Evolutionary conservation across 768 basidiomycete genomes (phyloP).

Genomic region (Suillus luteus): DNA sequence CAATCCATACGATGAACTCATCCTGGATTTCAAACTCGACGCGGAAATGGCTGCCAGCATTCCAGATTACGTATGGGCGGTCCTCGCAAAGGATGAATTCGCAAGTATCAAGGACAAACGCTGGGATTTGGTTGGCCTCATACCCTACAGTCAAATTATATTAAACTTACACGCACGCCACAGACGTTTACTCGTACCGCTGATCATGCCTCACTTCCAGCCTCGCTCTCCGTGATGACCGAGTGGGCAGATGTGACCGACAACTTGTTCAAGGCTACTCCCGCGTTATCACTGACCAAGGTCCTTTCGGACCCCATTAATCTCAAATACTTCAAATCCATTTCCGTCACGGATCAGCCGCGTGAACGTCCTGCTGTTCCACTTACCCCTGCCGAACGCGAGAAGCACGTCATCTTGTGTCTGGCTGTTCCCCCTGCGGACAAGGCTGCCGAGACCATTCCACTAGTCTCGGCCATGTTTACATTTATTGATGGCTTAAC

Average conservation of each 20-base stretch:
- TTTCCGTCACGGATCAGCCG: constrained; percentile 90
- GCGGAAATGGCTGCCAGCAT: constrained; percentile 39
- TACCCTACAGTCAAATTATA: constrained; percentile 9
- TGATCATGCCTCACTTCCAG: constrained; percentile 63
- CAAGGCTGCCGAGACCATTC: constrained; percentile 49
- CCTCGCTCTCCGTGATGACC: constrained; percentile 73
- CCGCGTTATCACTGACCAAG: constrained; percentile 51
- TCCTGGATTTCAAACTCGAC: constrained; percentile 78
- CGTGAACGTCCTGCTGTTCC: constrained; percentile 62
- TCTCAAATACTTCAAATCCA: constrained; percentile 79
- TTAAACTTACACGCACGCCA: background rate
- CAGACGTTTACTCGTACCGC: constrained; percentile 84
- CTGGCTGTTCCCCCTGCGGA: constrained; percentile 55
- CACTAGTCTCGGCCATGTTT: constrained; percentile 70
- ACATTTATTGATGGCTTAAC: constrained; percentile 70
- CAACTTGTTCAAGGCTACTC: constrained; percentile 59
- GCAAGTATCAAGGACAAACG: constrained; percentile 64
- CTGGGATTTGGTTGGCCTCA: constrained; percentile 82
- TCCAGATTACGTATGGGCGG: constrained; percentile 78
- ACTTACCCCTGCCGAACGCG: constrained; percentile 49
- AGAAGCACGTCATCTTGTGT: constrained; percentile 77
- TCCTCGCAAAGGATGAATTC: constrained; percentile 81
- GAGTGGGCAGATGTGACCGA: constrained; percentile 90
- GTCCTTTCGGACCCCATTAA: constrained; percentile 66
- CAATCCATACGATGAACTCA: constrained; percentile 63